Conservation (phyloP, 768 basidiomycete species). For the Serendipita sp. region DNA sequence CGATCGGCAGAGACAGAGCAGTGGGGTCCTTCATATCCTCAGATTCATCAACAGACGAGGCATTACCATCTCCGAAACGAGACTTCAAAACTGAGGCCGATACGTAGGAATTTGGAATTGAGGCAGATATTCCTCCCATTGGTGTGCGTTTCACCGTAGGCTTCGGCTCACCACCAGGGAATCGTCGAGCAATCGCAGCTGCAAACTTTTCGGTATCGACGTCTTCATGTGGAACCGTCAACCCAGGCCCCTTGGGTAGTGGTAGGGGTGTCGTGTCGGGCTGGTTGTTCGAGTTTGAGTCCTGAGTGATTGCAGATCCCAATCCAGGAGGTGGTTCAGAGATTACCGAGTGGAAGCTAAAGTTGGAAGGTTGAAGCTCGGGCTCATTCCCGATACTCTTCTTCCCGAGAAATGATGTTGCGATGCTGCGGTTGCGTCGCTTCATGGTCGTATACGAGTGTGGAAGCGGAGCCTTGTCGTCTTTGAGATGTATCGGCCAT, state of each 20-base stretch:
- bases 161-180: neutral
- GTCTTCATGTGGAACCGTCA: neutral
- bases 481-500: constrained; percentile 54
- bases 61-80: neutral
- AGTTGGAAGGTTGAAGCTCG: neutral
- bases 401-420: constrained; percentile 11
- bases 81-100: neutral
- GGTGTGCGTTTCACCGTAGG: neutral
- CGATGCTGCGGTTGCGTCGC: constrained; percentile 18
- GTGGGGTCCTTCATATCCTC: constrained; percentile 9
- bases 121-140: neutral
- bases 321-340: neutral
- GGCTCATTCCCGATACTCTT: neutral
- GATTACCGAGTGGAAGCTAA: neutral
- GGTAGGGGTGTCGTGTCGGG: neutral
- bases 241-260: neutral
- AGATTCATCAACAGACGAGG: neutral
- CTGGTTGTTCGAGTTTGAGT: neutral
- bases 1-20: constrained; percentile 21
- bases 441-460: constrained; percentile 4
- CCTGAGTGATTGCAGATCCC: neutral
- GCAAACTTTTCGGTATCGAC: neutral
- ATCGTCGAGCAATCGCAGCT: neutral
- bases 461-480: neutral
- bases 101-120: neutral